A percentile compares a stretch with the other conserved stretches of the same genome.
These are phyloP conservation scores for Diophrys appendiculata DNA, from an alignment of 73 alveolate genomes.

Conservation along the genomic window DNA sequence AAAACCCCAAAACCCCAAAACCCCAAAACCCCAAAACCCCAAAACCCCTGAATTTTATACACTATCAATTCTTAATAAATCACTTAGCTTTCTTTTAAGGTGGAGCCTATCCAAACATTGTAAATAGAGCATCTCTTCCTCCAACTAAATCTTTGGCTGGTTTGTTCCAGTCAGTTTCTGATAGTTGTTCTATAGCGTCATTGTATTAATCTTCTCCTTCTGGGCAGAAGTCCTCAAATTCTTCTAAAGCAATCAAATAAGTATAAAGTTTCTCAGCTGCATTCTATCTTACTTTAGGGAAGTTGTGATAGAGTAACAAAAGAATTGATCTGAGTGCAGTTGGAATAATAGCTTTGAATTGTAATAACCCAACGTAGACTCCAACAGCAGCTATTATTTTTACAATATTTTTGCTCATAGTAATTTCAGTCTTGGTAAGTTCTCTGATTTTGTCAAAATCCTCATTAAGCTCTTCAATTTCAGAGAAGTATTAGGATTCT, in stretches of 20 bases:
- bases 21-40: conserved; percentile 41
- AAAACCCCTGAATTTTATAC: conserved; percentile 5
- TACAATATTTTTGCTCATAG: conserved; percentile 74
- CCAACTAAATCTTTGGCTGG: conserved; percentile 50
- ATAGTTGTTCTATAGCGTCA: conserved; percentile 61
- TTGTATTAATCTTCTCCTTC: conserved; percentile 76
- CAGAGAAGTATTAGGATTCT: conserved; percentile 55
- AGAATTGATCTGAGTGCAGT: conserved; percentile 67
- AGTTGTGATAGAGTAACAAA: conserved; percentile 73
- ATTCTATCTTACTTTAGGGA: conserved; percentile 79
- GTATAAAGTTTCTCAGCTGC: conserved; percentile 83
- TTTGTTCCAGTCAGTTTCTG: conserved; percentile 79
- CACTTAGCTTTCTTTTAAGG: conserved; percentile 31
- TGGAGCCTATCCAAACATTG: conserved; percentile 59
- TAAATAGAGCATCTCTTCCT: conserved; percentile 56
- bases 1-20: not conserved
- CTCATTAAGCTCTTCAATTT: conserved; percentile 54
- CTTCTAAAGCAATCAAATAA: conserved; percentile 70
- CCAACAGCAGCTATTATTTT: conserved; percentile 75
- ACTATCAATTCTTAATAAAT: too few species aligned
- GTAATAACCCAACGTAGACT: conserved; percentile 64
- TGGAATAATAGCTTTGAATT: conserved; percentile 26
- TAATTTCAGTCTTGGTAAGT: conserved; percentile 61
- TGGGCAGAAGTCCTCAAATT: conserved; percentile 52
- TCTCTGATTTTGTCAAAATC: conserved; percentile 44